Evolutionary conservation across 2,329 filamentous ascomycete species (phyloP).

Genomic region (Epichloe baconii): DNA sequence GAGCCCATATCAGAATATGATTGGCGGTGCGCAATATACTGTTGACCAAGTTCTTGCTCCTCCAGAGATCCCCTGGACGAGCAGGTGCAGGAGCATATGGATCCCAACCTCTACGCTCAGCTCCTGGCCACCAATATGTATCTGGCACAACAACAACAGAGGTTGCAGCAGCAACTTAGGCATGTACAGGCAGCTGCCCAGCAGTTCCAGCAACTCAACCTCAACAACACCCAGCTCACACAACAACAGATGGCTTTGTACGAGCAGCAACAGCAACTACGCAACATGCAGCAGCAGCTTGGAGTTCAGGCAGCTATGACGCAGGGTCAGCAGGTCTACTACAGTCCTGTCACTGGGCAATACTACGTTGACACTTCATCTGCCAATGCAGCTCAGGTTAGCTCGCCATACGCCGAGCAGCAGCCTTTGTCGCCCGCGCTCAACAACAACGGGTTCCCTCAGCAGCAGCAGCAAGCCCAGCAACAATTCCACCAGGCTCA

Average conservation of each 20-base stretch:
- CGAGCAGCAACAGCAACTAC: slow-evolving; percentile 29
- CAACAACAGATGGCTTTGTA: slow-evolving; percentile 36
- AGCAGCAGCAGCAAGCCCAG: slow-evolving; percentile 27
- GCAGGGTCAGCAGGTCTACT: slow-evolving; percentile 68
- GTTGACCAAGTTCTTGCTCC: slow-evolving; percentile 84
- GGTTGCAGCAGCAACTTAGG: slow-evolving; percentile 83
- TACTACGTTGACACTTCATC: slow-evolving; percentile 63
- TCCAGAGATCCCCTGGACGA: slow-evolving; percentile 62
- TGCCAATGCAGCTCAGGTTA: slow-evolving; percentile 27
- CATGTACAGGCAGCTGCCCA: slow-evolving; percentile 72
- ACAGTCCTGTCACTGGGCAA: slow-evolving; percentile 77
- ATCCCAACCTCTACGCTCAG: slow-evolving; percentile 77
- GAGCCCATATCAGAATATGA: slow-evolving; percentile 16
- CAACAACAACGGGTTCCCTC: slow-evolving; percentile 16
- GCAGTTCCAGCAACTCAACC: slow-evolving; percentile 65
- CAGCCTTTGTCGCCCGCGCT: slow-evolving; percentile 26
- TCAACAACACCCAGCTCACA: slow-evolving; percentile 38
- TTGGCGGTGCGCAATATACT: slow-evolving; percentile 44
- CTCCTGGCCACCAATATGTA: slow-evolving; percentile 85
- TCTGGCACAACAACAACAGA: slow-evolving; percentile 86
- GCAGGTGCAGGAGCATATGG: slow-evolving; percentile 59
- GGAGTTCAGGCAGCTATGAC: slow-evolving; percentile 23
- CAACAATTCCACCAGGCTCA: slow-evolving; percentile 30
- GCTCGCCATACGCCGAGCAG: slow-evolving; percentile 31
- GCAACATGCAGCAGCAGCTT: slow-evolving; percentile 27